Base-by-base conservation (phyloP, 192 early-diverging fungal genomes). In the Lobosporangium transversale region DNA sequence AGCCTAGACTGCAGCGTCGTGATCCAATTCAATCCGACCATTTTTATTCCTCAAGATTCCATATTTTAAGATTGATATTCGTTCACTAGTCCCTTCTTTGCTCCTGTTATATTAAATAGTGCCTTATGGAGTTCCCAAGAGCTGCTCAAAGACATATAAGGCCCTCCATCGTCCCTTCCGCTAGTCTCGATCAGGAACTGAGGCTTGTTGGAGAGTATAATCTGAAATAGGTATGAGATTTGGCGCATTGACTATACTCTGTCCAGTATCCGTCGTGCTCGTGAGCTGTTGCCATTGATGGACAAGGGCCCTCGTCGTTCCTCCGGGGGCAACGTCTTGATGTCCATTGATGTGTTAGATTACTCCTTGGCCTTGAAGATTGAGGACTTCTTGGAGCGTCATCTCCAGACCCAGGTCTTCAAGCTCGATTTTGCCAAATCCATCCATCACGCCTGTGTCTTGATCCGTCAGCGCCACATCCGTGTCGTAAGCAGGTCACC, bases 201-300 rank as follows among this genome's bases (percentile, higher is more conserved):
- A 94, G 94, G 90, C 91, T 98, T 65, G 89, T 94, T 81, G 97
- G 97, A 71, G 94, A 96, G 82, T 99, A 91, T 89, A 95, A 95
- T 87, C 93, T 99, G 92, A 69, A 97, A 95, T 95, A 99, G 98
- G 93, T 94, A 93, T 73, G 97, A 99, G 88, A 95, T 99, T 88
- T 99, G 93, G 92, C 91, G 97, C 81, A 93, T 99, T 56, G 94
- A 93, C 70, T 92, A 90, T 85, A 94, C 93, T 73, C 91, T 99
- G 70, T 99, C 97, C 86, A 97, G 98, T 87, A 97, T 99, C 79
- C 97, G 97, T 89, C 97, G 97, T 98, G 97, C 97, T 70, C 95
- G 97, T 97, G 96, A 99, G 87, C 93, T 99, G 66, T 88, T 99
- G 71, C 98, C 94, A 60, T 88, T 98, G 59, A 94, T 97, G 60